Percentiles rank a stretch among this genome's conserved stretches.
Conservation (phyloP, 75 land plant genomes). For the Ceratopteris richardii region DNA sequence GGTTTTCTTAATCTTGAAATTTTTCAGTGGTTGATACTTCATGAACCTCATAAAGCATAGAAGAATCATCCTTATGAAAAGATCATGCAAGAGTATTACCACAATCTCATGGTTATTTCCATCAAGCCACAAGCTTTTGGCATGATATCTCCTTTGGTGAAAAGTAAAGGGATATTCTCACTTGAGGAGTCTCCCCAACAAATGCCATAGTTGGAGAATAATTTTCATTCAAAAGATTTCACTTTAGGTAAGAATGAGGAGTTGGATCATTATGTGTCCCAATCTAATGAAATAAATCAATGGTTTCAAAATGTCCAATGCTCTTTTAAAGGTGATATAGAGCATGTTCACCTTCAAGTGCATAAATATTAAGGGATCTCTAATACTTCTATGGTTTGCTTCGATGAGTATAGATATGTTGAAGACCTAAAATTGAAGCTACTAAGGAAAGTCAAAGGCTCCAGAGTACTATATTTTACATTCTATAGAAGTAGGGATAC, state of each 20-base stretch:
- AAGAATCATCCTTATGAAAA: slow-evolving; percentile 74
- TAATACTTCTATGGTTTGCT: slow-evolving; percentile 7
- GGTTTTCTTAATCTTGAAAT: slow-evolving; percentile 48
- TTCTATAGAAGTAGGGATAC: slow-evolving; percentile 67
- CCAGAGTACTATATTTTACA: slow-evolving; percentile 45
- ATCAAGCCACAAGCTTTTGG: slow-evolving; percentile 69
- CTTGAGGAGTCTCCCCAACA: slow-evolving; percentile 43
- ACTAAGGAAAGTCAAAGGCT: slow-evolving; percentile 28
- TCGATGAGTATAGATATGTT: slow-evolving; percentile 25
- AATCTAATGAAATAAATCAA: slow-evolving; percentile 26
- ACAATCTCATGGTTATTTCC: slow-evolving; percentile 6
- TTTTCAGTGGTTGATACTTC: slow-evolving; percentile 57
- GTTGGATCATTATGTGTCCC: slow-evolving; percentile 54
- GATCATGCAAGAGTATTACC: slow-evolving; percentile 83
- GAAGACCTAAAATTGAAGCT: slow-evolving; percentile 33
- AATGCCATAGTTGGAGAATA: slow-evolving; percentile 42
- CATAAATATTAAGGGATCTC: slow-evolving; percentile 33
- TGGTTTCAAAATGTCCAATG: slow-evolving; percentile 21
- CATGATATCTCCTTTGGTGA: slow-evolving; percentile 77
- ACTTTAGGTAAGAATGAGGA: slow-evolving; percentile 56
- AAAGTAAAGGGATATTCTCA: slow-evolving; percentile 59
- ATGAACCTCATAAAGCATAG: slow-evolving; percentile 84
- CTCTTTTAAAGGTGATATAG: slow-evolving; percentile 20
- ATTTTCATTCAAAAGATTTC: slow-evolving; percentile 50
- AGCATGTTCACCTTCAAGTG: slow-evolving; percentile 29